Base-by-base conservation (phyloP, 768 basidiomycete genomes). In the Coprinopsis sp. region DNA sequence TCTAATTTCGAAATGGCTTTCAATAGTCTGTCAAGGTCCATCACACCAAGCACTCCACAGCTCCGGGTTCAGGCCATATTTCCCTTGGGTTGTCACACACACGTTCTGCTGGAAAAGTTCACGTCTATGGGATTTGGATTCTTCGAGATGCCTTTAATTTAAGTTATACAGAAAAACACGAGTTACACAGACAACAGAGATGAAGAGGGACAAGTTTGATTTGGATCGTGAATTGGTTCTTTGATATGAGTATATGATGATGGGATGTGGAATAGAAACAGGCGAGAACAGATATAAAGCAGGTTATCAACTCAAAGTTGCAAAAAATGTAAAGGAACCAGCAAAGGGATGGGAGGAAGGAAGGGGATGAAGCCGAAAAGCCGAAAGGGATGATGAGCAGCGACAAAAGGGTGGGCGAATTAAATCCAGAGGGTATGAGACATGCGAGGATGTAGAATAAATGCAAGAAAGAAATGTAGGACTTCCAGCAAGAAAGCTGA, bases 391-490 rank as follows among this genome's bases (percentile, higher is more conserved):
- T 18, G 37, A 38, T 16, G 12, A 53, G 55, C 51, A 51, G 44
- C 46, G 54, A 34, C 24, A 27, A 40, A 13, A 34, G 45, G 34
- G 36, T 46, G 47, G 46, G 47, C 49, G 47, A 47, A 44, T 46
- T 46, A 42, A 39, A 47, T 37, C 44, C 43, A 46, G 40, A 43
- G 43, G 34, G 37, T 30, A 41, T 49, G 37, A 46, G 19, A 22
- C 16, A 49, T 29, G 38, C 34, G 33, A 48, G 18, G 24, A 24
- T n/a, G n/a, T n/a, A 30, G 34, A 30, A 7, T 24, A 44, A 13
- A 12, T 18, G n/a, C 41, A 48, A 41, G 47, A 44, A 50, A 38
- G 29, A 43, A 47, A 50, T 55, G 42, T 48, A 56, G 39, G 52
- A 39, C 37, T 16, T 40, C 31, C 5, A 37, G 31, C 52, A 46